Conservation (phyloP, 2,329 filamentous ascomycete species). For the Knoxdaviesia capensis region DNA sequence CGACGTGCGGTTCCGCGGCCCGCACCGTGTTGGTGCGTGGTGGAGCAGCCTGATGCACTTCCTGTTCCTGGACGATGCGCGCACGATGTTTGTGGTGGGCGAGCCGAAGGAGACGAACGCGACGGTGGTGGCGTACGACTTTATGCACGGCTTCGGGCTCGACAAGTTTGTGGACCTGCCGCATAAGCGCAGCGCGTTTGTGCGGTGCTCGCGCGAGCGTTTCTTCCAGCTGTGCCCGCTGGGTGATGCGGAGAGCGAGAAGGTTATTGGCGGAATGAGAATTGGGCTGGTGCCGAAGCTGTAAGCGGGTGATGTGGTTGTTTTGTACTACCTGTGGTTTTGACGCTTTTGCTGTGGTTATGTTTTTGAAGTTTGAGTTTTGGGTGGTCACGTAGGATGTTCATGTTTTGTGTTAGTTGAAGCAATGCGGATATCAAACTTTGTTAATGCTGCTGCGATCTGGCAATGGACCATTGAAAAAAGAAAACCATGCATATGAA, state of each 20-base stretch:
- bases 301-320: slow-evolving; percentile 10
- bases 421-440: too few relatives aligned
- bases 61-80: slow-evolving; percentile 38
- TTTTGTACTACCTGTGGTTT: too few relatives aligned
- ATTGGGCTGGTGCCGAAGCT: slow-evolving; percentile 33
- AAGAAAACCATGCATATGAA: too few relatives aligned
- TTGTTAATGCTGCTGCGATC: too few relatives aligned
- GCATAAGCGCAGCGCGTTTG: slow-evolving; percentile 49
- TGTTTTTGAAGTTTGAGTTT: too few relatives aligned
- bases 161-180: slow-evolving; percentile 55
- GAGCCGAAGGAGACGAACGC: slow-evolving; percentile 55
- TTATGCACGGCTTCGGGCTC: slow-evolving; percentile 51
- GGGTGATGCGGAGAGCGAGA: slow-evolving; percentile 27
- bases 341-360: too few relatives aligned
- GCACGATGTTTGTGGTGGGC: slow-evolving; percentile 36
- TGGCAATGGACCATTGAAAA: too few relatives aligned
- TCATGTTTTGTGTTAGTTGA: too few relatives aligned
- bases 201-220: slow-evolving; percentile 42
- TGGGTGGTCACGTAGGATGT: too few relatives aligned
- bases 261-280: slow-evolving; percentile 30
- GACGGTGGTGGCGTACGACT: slow-evolving; percentile 54
- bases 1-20: slow-evolving; percentile 37
- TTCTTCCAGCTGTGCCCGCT: slow-evolving; percentile 51
- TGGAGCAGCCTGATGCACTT: slow-evolving; percentile 43
- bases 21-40: slow-evolving; percentile 40